phyloP scores from a whole-genome alignment of 306 rosid genomes.

The Citrullus colocynthis region DNA sequence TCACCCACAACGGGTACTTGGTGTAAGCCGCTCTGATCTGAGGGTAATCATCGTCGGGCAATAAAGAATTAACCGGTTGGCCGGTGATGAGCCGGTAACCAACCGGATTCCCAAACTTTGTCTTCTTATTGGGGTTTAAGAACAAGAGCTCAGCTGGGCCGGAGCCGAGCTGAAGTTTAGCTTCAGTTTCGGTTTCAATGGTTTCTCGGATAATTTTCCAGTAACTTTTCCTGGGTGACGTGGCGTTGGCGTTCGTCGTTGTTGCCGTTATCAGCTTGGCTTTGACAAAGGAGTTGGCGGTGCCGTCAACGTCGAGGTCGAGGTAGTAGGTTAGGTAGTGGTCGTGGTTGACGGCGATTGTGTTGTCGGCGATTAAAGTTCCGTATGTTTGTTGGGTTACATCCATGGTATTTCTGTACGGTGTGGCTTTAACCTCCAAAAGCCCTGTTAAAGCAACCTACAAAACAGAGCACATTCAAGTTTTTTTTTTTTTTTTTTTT shows the following conservation, averaged over 20 bases:
- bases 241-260: not conserved
- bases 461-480: not conserved
- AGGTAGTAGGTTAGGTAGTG: slow-evolving; percentile 58
- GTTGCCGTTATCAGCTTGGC: slow-evolving; percentile 26
- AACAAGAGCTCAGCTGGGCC: slow-evolving; percentile 49
- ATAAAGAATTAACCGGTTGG: slow-evolving; percentile 38
- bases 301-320: slow-evolving; percentile 69
- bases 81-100: slow-evolving; percentile 64
- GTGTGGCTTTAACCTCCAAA: slow-evolving; percentile 44
- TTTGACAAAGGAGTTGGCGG: slow-evolving; percentile 47
- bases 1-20: slow-evolving; percentile 65
- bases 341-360: slow-evolving; percentile 61
- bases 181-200: slow-evolving; percentile 53
- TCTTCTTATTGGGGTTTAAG: slow-evolving; percentile 50
- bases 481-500: no score
- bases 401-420: slow-evolving; percentile 30
- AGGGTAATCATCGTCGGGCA: slow-evolving; percentile 60
- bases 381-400: slow-evolving; percentile 34
- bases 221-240: slow-evolving; percentile 58
- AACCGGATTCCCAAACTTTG: slow-evolving; percentile 50
- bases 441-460: slow-evolving; percentile 80
- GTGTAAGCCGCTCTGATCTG: slow-evolving; percentile 61
- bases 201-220: slow-evolving; percentile 52
- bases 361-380: slow-evolving; percentile 50
- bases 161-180: slow-evolving; percentile 35